Evolutionary conservation across 2,329 filamentous ascomycete genomes (phyloP).

Genomic region (Chaetomiaceae sp.): DNA sequence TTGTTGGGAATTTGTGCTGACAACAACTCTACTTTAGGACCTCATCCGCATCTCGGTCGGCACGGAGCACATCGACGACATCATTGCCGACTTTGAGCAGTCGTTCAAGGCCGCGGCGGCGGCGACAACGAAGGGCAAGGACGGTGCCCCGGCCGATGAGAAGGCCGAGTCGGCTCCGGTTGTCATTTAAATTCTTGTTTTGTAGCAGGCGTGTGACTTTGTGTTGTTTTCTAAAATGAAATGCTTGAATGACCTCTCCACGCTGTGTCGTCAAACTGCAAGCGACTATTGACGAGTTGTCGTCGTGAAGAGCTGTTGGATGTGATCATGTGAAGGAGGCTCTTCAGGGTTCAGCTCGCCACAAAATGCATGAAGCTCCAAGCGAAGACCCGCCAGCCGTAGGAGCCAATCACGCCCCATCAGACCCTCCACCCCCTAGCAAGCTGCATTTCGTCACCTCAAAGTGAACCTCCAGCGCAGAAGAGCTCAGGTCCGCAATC

Average conservation of each 20-base stretch:
- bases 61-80: constrained; percentile 95
- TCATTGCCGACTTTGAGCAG: constrained; percentile 92
- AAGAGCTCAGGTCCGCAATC: too few relatives aligned
- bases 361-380: not conserved
- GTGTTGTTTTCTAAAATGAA: not conserved
- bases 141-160: constrained; percentile 19
- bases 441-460: constrained; percentile 14
- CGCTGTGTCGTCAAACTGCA: too few relatives aligned
- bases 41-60: constrained; percentile 93
- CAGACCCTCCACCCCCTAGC: not conserved
- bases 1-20: not conserved
- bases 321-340: too few relatives aligned
- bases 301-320: too few relatives aligned
- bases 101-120: constrained; percentile 63
- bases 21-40: constrained; percentile 56
- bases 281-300: not conserved
- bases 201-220: constrained; percentile 6
- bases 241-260: not conserved
- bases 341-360: not conserved
- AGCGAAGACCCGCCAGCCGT: not conserved
- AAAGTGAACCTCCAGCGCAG: too few relatives aligned
- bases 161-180: constrained; percentile 38
- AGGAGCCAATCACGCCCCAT: constrained; percentile 9
- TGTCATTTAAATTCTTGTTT: constrained; percentile 30
- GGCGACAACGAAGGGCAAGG: constrained; percentile 35